Conservation (phyloP, 768 basidiomycete genomes). For the Cubamyces lactineus region DNA sequence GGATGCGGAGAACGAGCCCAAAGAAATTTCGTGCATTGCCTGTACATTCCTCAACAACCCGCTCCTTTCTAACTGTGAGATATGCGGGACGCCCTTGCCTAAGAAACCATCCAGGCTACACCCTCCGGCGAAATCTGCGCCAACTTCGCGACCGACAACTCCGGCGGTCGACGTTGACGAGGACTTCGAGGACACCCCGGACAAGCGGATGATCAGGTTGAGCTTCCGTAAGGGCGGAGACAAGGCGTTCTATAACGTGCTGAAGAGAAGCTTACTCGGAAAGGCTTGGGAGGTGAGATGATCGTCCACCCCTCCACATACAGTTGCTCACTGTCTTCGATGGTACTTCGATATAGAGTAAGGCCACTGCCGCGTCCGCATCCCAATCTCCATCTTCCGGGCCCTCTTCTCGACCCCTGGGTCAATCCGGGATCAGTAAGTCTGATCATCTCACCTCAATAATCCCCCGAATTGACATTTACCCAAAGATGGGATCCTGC, state of each 20-base stretch:
- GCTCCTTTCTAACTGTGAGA: slow-evolving; percentile 75
- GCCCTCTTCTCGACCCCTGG: slow-evolving; percentile 18
- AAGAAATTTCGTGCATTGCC: slow-evolving; percentile 68
- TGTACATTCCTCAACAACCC: slow-evolving; percentile 95
- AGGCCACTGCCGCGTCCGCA: slow-evolving; percentile 30
- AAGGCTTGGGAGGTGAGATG: slow-evolving; percentile 75
- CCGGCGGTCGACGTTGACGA: slow-evolving; percentile 38
- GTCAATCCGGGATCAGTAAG: slow-evolving; percentile 56
- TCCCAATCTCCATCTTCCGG: not conserved
- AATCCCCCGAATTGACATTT: not conserved
- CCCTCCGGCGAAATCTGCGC: slow-evolving; percentile 56
- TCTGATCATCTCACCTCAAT: slow-evolving; percentile 5
- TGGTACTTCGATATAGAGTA: slow-evolving; percentile 32
- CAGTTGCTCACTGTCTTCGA: not conserved
- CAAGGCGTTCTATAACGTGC: slow-evolving; percentile 74
- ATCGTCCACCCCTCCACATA: not conserved
- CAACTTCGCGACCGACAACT: slow-evolving; percentile 66
- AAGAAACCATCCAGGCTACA: slow-evolving; percentile 28
- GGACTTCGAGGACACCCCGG: slow-evolving; percentile 40
- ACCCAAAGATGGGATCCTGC: slow-evolving; percentile 76
- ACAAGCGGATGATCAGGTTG: slow-evolving; percentile 65
- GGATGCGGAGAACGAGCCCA: slow-evolving; percentile 5
- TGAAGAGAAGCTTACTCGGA: slow-evolving; percentile 69
- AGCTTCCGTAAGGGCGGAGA: slow-evolving; percentile 94
- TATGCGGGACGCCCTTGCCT: slow-evolving; percentile 77